A percentile compares a stretch with the other conserved stretches of the same genome.
Conservation (phyloP, 176 grass and related monocot species). For the Musa troglodytarum region DNA sequence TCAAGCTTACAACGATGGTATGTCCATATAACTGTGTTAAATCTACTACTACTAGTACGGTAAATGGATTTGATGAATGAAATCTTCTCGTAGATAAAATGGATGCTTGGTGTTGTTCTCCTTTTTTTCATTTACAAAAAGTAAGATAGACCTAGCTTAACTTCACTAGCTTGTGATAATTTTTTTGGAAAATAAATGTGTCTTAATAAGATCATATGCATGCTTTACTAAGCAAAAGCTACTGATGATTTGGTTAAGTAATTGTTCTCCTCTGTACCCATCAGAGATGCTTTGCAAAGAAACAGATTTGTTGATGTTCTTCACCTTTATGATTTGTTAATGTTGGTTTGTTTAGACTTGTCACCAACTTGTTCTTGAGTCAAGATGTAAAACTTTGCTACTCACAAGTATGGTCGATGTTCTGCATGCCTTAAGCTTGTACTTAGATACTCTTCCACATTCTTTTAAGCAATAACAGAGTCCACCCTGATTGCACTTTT, state of each 20-base stretch:
- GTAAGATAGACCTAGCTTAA: too few relatives aligned
- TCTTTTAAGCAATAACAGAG: neutral
- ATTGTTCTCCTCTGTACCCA: neutral
- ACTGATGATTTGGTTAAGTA: neutral
- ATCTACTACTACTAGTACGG: neutral
- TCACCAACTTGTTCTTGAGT: too few relatives aligned
- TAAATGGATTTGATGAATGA: neutral
- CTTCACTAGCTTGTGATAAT: neutral
- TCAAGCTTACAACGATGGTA: conserved; percentile 75
- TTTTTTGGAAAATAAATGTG: neutral
- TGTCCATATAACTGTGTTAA: neutral
- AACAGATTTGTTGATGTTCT: neutral
- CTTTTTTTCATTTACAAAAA: too few relatives aligned
- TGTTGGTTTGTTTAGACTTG: neutral
- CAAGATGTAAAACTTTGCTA: too few relatives aligned
- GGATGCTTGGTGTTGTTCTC: neutral
- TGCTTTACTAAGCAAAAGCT: neutral
- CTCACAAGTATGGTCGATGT: neutral
- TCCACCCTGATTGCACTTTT: neutral
- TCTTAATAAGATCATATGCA: neutral
- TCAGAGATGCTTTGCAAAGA: neutral
- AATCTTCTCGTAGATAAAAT: neutral
- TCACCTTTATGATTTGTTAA: neutral
- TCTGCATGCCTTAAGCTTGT: neutral
- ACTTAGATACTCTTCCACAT: neutral